Conservation (phyloP, 345 rosid species). For the Firmiana major region DNA sequence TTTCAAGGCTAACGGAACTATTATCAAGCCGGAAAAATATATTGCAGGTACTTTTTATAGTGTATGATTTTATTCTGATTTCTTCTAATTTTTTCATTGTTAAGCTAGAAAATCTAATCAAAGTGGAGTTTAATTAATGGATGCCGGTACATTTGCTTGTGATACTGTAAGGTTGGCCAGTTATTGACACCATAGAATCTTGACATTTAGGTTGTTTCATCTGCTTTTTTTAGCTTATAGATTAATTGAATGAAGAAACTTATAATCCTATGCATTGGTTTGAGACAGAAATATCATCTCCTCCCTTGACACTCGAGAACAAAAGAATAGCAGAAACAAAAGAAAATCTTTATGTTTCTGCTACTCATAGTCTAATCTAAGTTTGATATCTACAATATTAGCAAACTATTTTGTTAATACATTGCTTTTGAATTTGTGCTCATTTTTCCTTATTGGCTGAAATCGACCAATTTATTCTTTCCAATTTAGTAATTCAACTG, state of each 20-base stretch:
- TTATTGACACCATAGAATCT: neutral
- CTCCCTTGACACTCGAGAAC: neutral
- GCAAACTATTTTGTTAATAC: neutral
- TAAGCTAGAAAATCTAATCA: neutral
- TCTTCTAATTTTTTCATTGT: neutral
- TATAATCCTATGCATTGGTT: neutral
- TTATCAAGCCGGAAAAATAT: constrained; percentile 69
- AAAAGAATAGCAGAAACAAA: neutral
- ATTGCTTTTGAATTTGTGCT: neutral
- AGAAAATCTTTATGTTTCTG: neutral
- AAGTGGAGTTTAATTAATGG: neutral
- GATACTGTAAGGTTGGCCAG: neutral
- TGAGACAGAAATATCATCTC: neutral
- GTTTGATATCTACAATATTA: neutral
- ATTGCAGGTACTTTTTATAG: constrained; percentile 50
- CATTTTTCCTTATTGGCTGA: neutral
- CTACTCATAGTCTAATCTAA: neutral
- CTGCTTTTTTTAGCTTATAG: neutral
- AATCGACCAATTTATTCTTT: neutral
- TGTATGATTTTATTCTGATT: neutral
- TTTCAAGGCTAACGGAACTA: constrained; percentile 63
- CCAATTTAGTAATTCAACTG: neutral
- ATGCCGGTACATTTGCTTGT: neutral
- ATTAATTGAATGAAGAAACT: constrained; percentile 1
- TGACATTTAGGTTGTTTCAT: neutral